Base-by-base conservation (phyloP, 2,329 filamentous ascomycete genomes). In the Claviceps sp. region DNA sequence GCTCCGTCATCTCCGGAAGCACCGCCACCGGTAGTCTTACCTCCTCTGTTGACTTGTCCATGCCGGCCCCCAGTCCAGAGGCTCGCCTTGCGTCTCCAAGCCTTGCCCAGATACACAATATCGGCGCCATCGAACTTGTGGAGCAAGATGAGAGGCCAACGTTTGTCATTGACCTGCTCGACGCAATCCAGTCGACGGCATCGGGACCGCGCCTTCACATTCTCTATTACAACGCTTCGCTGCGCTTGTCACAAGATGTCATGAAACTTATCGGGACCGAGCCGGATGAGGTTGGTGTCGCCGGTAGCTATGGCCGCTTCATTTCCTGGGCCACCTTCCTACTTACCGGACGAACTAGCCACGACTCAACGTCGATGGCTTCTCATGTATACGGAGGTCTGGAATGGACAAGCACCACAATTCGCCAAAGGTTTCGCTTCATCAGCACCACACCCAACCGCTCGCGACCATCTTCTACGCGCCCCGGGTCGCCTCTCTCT, bases 101-200 rank as follows among this genome's bases (percentile, higher is more conserved):
- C 5, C 56, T 79, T 8, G 34, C 49, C 45, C 74, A 80, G 49
- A 69, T 80, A 49, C 78, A 78, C 43, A 76, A 77, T 26, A 72
- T 89, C 49, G 82, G 84, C 24, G 75, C 88, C 9, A 67, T 84
- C 20, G 87, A 91, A 63, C 69, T 91, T 41, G 66, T 93, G 42
- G 86, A 91, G 61, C 78, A 85, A 57, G 87, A 93, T 62, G 79
- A 84, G 48, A 73, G 87, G 47, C 87, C 86, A 2, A 87, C 84
- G 0, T 88, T 91, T 59, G 76, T 91, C 43, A 72, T 91, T 37
- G 86, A 91, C 60, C 67, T 87, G 49, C 71, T 72, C 7, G 79
- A 84, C 59, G 65, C 72, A 1, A 64, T 68, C n/a, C 83, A 82
- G 58, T 73, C 72, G 16, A n/a, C 6, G n/a, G 20, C 47, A 69